Conservation (phyloP, 192 early-diverging fungal species). For the Entophlyctis luteolus region DNA sequence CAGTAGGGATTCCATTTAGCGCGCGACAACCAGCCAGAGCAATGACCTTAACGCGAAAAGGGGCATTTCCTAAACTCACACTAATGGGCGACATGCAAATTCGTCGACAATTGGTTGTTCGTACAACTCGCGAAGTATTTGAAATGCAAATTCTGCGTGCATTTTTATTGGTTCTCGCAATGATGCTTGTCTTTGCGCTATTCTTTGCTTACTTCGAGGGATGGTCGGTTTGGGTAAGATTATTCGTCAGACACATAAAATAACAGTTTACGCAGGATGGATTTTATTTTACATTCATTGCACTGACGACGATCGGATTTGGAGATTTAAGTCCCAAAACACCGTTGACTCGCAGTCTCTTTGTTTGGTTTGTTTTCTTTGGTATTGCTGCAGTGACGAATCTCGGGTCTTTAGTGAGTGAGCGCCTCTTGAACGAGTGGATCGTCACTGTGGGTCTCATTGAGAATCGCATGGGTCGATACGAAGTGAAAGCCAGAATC, state of each 20-base stretch:
- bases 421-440: slow-evolving; percentile 51
- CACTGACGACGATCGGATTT: slow-evolving; percentile 44
- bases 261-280: slow-evolving; percentile 26
- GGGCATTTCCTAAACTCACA: slow-evolving; percentile 35
- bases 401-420: slow-evolving; percentile 40
- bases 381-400: slow-evolving; percentile 42
- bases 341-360: slow-evolving; percentile 35
- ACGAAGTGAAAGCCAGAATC: slow-evolving; percentile 46
- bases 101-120: slow-evolving; percentile 29
- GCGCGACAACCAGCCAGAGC: neutral
- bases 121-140: slow-evolving; percentile 36
- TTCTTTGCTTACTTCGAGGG: slow-evolving; percentile 43
- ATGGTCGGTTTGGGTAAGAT: slow-evolving; percentile 33
- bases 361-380: slow-evolving; percentile 50
- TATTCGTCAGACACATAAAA: neutral
- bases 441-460: slow-evolving; percentile 40
- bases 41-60: slow-evolving; percentile 4
- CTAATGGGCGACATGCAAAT: slow-evolving; percentile 28
- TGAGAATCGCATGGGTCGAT: slow-evolving; percentile 48
- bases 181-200: slow-evolving; percentile 38
- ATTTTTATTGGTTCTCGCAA: slow-evolving; percentile 29
- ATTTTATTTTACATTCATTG: slow-evolving; percentile 44
- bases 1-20: too few relatives aligned
- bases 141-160: slow-evolving; percentile 34
- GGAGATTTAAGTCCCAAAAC: slow-evolving; percentile 41